Percentiles rank a stretch among this genome's conserved stretches.
These are phyloP conservation scores for Torulaspora quercuum DNA, from an alignment of 805 yeast species.

Conservation along the genomic window DNA sequence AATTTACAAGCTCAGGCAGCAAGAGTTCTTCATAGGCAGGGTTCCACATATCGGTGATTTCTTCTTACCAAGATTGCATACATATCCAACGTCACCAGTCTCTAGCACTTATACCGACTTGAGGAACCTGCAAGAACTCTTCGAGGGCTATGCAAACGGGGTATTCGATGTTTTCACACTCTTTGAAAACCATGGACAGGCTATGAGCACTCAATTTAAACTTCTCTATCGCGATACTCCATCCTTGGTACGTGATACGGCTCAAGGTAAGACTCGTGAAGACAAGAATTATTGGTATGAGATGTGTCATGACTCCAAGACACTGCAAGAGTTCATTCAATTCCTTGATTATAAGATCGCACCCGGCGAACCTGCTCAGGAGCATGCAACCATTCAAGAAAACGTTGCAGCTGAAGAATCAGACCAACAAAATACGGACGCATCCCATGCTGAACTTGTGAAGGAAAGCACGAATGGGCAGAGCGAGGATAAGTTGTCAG, in stretches of 20 bases:
- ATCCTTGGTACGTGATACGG: slow-evolving; percentile 21
- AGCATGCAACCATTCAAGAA: not conserved
- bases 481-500: slow-evolving; percentile 1
- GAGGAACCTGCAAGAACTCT: slow-evolving; percentile 17
- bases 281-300: slow-evolving; percentile 33
- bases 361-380: slow-evolving; percentile 9
- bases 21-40: slow-evolving; percentile 35
- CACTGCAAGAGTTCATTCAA: slow-evolving; percentile 25
- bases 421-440: slow-evolving; percentile 1
- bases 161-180: slow-evolving; percentile 24
- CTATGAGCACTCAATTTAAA: slow-evolving; percentile 26
- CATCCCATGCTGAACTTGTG: slow-evolving; percentile 1
- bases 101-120: slow-evolving; percentile 25
- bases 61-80: slow-evolving; percentile 29
- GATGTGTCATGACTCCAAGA: slow-evolving; percentile 26
- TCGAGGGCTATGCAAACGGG: slow-evolving; percentile 26
- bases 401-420: too few relatives aligned
- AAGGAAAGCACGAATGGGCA: slow-evolving; percentile 1
- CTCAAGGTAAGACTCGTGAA: slow-evolving; percentile 8
- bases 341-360: slow-evolving; percentile 24
- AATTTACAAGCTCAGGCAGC: slow-evolving; percentile 27
- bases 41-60: slow-evolving; percentile 35
- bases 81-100: slow-evolving; percentile 14
- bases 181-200: slow-evolving; percentile 25
- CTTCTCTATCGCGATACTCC: slow-evolving; percentile 31